Evolutionary conservation across 495 filamentous ascomycete genomes (phyloP).

Genomic region (Penicillium malachiteum): DNA sequence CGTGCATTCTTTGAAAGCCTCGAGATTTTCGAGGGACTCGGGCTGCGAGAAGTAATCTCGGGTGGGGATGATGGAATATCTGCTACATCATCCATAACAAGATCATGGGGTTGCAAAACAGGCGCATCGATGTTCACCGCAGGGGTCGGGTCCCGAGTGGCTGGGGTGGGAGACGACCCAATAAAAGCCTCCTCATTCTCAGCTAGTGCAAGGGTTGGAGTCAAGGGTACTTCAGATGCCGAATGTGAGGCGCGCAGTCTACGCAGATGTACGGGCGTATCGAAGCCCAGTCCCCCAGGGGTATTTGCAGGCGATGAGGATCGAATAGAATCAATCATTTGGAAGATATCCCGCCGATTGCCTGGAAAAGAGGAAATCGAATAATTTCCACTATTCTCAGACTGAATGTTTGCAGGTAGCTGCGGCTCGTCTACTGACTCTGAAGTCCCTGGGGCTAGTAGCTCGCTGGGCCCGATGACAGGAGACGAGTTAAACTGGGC

Average conservation of each 20-base stretch:
- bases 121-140: conserved; percentile 18
- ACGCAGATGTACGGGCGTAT: conserved; percentile 37
- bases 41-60: conserved; percentile 26
- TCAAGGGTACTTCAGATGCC: conserved; percentile 37
- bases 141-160: conserved; percentile 42
- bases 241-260: conserved; percentile 22
- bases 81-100: conserved; percentile 16
- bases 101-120: conserved; percentile 15
- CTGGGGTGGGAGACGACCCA: conserved; percentile 79
- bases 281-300: conserved; percentile 31
- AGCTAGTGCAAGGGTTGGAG: conserved; percentile 45
- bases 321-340: conserved; percentile 67
- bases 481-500: conserved; percentile 28
- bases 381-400: background rate
- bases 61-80: conserved; percentile 46
- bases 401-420: conserved; percentile 9
- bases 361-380: conserved; percentile 38
- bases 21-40: conserved; percentile 21
- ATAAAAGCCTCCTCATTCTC: conserved; percentile 61
- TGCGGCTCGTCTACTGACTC: conserved; percentile 19
- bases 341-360: conserved; percentile 60
- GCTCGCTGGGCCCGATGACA: conserved; percentile 14
- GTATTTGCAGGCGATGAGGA: conserved; percentile 53
- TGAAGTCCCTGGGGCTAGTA: background rate
- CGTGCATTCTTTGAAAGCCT: conserved; percentile 10